Conservation (phyloP, 345 rosid genomes). For the Raphanus raphanistrum region DNA sequence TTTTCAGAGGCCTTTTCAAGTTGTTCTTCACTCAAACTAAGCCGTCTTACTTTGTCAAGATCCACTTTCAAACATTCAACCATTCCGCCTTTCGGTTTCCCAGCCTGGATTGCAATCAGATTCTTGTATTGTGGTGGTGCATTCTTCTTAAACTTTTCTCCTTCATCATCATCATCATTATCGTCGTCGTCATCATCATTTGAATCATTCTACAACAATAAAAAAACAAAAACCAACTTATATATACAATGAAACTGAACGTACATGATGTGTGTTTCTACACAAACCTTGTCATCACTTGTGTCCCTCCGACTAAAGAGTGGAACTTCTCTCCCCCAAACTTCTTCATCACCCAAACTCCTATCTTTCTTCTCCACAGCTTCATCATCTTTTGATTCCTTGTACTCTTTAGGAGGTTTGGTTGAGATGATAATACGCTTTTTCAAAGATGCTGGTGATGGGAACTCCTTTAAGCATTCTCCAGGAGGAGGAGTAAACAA, state of each 20-base stretch:
- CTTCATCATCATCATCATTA: constrained; percentile 42
- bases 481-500: constrained; percentile 68
- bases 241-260: neutral
- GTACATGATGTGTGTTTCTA: neutral
- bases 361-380: constrained; percentile 23
- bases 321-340: constrained; percentile 39
- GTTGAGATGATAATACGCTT: constrained; percentile 79
- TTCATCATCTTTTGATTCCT: constrained; percentile 47
- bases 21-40: constrained; percentile 65
- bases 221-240: neutral
- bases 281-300: constrained; percentile 40
- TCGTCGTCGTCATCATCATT: constrained; percentile 43
- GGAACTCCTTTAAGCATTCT: constrained; percentile 78
- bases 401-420: constrained; percentile 91
- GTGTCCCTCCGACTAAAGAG: constrained; percentile 19
- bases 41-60: constrained; percentile 60
- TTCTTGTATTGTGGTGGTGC: constrained; percentile 44
- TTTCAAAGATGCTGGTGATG: constrained; percentile 72
- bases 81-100: constrained; percentile 66
- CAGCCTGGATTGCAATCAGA: constrained; percentile 55
- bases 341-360: constrained; percentile 43
- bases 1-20: constrained; percentile 53
- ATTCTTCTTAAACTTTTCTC: constrained; percentile 39
- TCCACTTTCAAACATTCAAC: constrained; percentile 51
- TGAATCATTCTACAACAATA: constrained; percentile 22